phyloP scores from a whole-genome alignment of 768 basidiomycete species.

The Xanthoconium purpureum region DNA sequence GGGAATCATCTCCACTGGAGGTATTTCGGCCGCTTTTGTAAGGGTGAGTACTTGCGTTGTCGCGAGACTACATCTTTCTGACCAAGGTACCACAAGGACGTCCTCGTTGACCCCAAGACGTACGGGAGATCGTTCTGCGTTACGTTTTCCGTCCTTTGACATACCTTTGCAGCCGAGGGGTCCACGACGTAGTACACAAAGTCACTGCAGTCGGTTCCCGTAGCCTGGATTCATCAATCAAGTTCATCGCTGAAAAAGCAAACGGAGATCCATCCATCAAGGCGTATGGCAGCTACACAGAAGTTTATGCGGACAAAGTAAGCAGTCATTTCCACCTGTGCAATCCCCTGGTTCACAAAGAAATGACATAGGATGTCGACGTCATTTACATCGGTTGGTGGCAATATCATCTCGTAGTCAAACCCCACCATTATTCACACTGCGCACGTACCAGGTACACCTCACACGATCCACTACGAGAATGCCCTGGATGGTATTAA shows the following conservation, averaged over 20 bases:
- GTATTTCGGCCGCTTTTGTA: conserved; percentile 65
- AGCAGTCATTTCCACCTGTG: conserved; percentile 15
- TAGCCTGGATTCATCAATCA: conserved; percentile 59
- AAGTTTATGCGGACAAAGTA: conserved; percentile 70
- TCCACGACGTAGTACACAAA: conserved; percentile 64
- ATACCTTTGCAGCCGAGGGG: conserved; percentile 48
- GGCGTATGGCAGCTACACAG: conserved; percentile 70
- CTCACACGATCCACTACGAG: conserved; percentile 79
- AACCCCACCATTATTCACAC: background rate
- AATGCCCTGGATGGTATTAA: conserved; percentile 74
- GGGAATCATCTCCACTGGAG: conserved; percentile 86
- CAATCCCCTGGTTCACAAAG: background rate
- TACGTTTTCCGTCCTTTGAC: background rate
- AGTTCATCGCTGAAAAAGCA: conserved; percentile 58
- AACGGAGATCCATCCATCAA: conserved; percentile 53
- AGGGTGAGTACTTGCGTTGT: conserved; percentile 43
- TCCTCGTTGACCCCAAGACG: conserved; percentile 74
- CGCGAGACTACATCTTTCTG: background rate
- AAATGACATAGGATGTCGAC: conserved; percentile 56
- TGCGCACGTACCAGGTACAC: conserved; percentile 54
- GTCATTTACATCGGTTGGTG: conserved; percentile 68
- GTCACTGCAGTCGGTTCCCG: conserved; percentile 78
- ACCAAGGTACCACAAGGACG: conserved; percentile 49
- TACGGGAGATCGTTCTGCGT: conserved; percentile 30
- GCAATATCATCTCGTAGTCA: background rate